Evolutionary conservation across 106 monocot genomes (phyloP).

Genomic region (Dendrobium nobile): DNA sequence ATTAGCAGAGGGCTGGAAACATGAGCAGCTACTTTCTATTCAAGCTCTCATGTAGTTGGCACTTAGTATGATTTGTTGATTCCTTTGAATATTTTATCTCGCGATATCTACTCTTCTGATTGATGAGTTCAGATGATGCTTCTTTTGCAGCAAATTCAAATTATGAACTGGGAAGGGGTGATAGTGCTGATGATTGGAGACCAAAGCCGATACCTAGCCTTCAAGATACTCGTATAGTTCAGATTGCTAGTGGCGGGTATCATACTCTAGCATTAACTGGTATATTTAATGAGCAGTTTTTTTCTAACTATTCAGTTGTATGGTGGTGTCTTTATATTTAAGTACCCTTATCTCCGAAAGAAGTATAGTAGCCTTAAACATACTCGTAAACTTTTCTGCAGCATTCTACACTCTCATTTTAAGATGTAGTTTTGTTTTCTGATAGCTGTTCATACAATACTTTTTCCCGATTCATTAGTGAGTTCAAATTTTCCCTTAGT

Average conservation of each 20-base stretch:
- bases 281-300: constrained; percentile 17
- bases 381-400: neutral
- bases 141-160: constrained; percentile 79
- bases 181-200: constrained; percentile 72
- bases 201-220: constrained; percentile 57
- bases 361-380: neutral
- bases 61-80: neutral
- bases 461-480: neutral
- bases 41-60: neutral
- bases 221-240: constrained; percentile 47
- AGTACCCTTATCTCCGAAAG: neutral
- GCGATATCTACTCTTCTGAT: neutral
- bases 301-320: neutral
- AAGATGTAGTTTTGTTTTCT: neutral
- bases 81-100: neutral
- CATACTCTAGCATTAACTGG: constrained; percentile 91
- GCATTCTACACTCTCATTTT: neutral
- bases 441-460: neutral
- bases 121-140: neutral
- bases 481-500: neutral
- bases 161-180: constrained; percentile 90
- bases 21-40: neutral
- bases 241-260: constrained; percentile 89
- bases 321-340: neutral
- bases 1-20: neutral